Percentiles rank a stretch among this genome's conserved stretches.
Conservation (phyloP, 768 basidiomycete species). For the Suillus subalutaceus region DNA sequence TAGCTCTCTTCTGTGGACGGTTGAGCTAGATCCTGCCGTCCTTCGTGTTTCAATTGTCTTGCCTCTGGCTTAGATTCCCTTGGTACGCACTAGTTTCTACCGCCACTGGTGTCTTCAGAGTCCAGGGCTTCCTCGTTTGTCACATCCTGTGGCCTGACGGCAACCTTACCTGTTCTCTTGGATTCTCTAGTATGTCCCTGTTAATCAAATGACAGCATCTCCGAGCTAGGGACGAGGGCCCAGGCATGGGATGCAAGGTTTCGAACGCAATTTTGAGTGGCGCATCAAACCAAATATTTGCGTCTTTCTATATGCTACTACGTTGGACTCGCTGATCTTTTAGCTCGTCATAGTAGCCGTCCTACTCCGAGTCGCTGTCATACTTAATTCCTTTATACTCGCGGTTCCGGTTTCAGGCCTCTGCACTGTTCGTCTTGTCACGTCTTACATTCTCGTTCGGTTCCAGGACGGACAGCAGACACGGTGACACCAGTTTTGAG, state of each 20-base stretch:
- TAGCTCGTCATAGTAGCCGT: background rate
- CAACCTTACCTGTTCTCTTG: background rate
- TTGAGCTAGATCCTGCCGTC: too few species aligned
- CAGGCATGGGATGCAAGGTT: background rate
- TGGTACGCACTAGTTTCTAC: too few species aligned
- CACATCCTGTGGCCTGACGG: background rate
- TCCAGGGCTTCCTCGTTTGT: background rate
- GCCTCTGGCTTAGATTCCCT: too few species aligned
- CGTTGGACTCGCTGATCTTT: background rate
- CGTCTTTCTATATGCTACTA: background rate
- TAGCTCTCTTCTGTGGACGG: too few species aligned
- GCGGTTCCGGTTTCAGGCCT: background rate
- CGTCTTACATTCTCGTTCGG: background rate
- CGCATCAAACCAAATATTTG: background rate
- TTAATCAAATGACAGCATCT: background rate
- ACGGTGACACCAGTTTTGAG: background rate
- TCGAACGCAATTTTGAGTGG: background rate
- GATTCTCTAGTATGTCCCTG: background rate
- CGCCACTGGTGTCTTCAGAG: background rate
- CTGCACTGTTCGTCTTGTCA: background rate
- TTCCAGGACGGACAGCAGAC: too few species aligned
- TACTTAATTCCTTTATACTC: background rate
- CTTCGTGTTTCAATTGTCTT: too few species aligned
- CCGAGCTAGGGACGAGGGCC: background rate
- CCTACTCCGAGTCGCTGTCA: background rate